Base-by-base conservation (phyloP, 139 green algal species). In the Pseudopediastrum boryanum region DNA sequence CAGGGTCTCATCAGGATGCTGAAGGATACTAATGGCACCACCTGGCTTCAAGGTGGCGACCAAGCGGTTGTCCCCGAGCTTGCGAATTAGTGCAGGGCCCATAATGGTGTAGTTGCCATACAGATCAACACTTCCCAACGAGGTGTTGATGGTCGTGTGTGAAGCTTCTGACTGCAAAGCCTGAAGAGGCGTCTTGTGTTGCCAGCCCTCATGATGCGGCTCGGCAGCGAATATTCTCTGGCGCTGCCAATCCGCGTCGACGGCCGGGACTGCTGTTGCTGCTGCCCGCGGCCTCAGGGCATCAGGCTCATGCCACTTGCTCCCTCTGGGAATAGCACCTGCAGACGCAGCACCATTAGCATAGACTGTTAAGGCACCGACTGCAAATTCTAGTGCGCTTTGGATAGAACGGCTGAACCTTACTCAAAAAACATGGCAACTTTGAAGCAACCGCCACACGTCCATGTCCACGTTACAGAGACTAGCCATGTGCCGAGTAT, bases 71-170 rank as follows among this genome's bases (percentile, higher is more conserved):
- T 68, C 46, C 13, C 46, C 13, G 7, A 78, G 35, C 54, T 78
- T 78, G 52, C 42, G 33, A 16, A 78, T 56, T 19, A 78, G 27
- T 1, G 71, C 71, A 33, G 71, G 71, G n/a, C 71, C 71, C 39
- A 58, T 54, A 23, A 78, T 29, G 41, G 51, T 77, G 54, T 70
- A 69, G 44, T 70, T 65, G 50, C 71, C 71, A 44, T 59, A 78
- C 25, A 78, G 39, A 29, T 78, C 39, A 7, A 78, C 23, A 38
- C 39, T 58, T 39, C 71, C 71, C 7, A 78, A 41, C 5, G 71
- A 56, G 25, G 69, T 42, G 71, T 41, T 69, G 54, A 78, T 78
- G 7, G 35, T 27, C 6, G 59, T 66, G 39, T 78, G 71, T 29
- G 50, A 68, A 5, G 71, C 39, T 41, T 78, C 54, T 41, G 69